Evolutionary conservation across 352 stramenopile genomes (phyloP).

Genomic region (Aphanomyces astaci): DNA sequence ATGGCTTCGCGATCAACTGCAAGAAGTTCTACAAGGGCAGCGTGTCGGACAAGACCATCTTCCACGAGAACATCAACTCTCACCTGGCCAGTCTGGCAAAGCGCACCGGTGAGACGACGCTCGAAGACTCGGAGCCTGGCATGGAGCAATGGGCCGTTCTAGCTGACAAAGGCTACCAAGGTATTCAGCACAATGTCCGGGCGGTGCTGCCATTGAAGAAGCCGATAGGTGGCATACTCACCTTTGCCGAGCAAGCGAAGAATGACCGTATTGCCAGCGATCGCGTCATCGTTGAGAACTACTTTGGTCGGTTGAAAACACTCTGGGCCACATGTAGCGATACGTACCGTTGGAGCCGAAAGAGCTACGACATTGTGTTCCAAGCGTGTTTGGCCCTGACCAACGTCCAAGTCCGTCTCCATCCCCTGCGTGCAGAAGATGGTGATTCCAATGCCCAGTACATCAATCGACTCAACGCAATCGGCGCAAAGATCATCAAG

Average conservation of each 20-base stretch:
- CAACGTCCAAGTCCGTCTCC: constrained; percentile 2
- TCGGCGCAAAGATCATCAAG: too few species aligned
- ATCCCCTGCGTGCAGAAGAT: neutral
- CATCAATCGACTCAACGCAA: too few species aligned
- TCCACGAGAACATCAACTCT: neutral
- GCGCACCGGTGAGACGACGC: too few species aligned
- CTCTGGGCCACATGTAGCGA: too few species aligned
- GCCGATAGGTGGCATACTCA: too few species aligned
- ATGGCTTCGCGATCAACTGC: neutral
- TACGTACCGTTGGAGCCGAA: too few species aligned
- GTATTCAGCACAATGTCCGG: neutral
- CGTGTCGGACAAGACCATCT: neutral
- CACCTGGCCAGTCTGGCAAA: neutral
- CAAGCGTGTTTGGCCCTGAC: constrained; percentile 15
- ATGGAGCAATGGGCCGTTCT: constrained; percentile 5
- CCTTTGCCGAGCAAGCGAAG: too few species aligned
- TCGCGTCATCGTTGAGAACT: too few species aligned
- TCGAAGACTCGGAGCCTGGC: neutral
- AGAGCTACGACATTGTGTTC: constrained; percentile 4
- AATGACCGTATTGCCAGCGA: too few species aligned
- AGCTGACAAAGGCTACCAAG: constrained; percentile 21
- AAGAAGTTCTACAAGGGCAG: neutral
- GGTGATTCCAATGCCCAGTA: neutral
- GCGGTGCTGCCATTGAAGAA: constrained; percentile 16
- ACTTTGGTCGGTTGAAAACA: too few species aligned